Evolutionary conservation across 441 rosid species (phyloP), one percentile per base, ranked within the genome.

Genomic region (Corymbia citriodora): DNA sequence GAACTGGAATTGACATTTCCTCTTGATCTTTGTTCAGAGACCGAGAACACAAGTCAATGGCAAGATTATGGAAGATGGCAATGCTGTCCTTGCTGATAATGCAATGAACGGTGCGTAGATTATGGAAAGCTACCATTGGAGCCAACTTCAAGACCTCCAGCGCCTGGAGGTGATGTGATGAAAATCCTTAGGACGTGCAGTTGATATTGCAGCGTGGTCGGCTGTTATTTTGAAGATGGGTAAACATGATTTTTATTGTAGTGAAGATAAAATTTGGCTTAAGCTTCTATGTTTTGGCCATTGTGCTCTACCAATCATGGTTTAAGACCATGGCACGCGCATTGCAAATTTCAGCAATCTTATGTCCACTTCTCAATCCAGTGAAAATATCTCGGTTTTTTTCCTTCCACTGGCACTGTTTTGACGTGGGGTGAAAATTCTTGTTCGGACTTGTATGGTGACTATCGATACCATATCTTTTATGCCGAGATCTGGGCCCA

Each of bases 11-110:
- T 63, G 27, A 50, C 81, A 33, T 33, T 53, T 25, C 61, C 91
- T 27, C 12, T 45, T 70, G 4, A 91, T 86, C 15, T 89, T 89
- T 83, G 52, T 93, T 27, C 93, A 98, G 99, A 93, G 99, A 92
- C 97, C 88, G n/a, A 95, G 99, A 93, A 94, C 95, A 82, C 99
- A 96, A 91, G 96, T 96, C 85, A 98, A 97, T 88, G 99, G 99
- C 90, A 98, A 97, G 98, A 93, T 88, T 85, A 59, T 93, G 65
- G 99, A 96, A 91, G 99, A 97, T 89, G 93, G 94, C 88, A 97
- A 96, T 36, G 94, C 92, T 55, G 93, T 92, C 87, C 96, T 94
- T 93, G 94, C 90, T 3, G 98, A 97, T 93, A 93, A 94, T 54
- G 93, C 95, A 50, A 94, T 95, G 97, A 97, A 97, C 65, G 99